phyloP scores from a whole-genome alignment of 495 filamentous ascomycete species.

The Emericellopsis terricola region DNA sequence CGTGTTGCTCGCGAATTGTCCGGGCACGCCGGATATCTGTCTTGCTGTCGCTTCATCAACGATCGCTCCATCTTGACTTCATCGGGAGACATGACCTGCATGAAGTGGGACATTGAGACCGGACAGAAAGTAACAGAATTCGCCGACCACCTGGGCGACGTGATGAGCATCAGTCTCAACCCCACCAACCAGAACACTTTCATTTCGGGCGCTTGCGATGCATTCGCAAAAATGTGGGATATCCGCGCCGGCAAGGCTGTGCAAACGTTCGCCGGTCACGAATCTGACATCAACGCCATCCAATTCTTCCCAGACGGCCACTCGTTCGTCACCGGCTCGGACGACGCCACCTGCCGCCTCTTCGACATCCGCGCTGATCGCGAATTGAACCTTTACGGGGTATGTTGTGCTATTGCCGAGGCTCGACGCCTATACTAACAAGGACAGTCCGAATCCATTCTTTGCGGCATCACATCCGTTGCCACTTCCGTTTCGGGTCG shows the following conservation, averaged over 20 bases:
- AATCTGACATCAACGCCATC: constrained; percentile 98
- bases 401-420: constrained; percentile 24
- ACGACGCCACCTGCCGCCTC: constrained; percentile 91
- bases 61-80: constrained; percentile 95
- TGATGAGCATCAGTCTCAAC: constrained; percentile 99
- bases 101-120: constrained; percentile 98
- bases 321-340: constrained; percentile 94
- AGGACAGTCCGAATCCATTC: constrained; percentile 79
- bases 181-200: constrained; percentile 98
- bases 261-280: constrained; percentile 95
- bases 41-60: constrained; percentile 98
- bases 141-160: constrained; percentile 93
- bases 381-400: constrained; percentile 90
- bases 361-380: constrained; percentile 96
- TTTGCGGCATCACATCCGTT: constrained; percentile 96
- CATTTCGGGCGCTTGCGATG: constrained; percentile 94
- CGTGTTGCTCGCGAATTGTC: constrained; percentile 92
- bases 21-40: constrained; percentile 92
- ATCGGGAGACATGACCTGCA: constrained; percentile 98
- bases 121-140: constrained; percentile 96
- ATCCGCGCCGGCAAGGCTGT: constrained; percentile 96
- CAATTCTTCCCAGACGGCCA: constrained; percentile 99
- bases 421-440: constrained; percentile 5
- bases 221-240: constrained; percentile 98
- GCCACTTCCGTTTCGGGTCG: constrained; percentile 95